Conservation (phyloP, 108 stramenopile species). For the Cyclotella kingstonii region DNA sequence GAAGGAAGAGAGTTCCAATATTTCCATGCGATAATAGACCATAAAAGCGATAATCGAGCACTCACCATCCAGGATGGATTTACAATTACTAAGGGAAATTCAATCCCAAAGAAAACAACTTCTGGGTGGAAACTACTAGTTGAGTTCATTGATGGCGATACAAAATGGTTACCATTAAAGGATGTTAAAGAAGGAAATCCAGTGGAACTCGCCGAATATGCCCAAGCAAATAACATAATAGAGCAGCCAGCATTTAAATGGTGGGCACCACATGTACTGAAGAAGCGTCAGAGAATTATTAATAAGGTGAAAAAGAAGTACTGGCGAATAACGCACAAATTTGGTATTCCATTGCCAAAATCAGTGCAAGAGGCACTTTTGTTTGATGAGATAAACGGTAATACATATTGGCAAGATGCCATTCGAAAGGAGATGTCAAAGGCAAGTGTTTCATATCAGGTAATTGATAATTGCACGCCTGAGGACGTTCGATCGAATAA, state of each 20-base stretch:
- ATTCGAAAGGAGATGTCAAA: too few relatives aligned
- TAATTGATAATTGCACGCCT: too few relatives aligned
- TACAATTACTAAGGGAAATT: not conserved
- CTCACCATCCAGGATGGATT: not conserved
- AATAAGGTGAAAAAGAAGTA: conserved; percentile 15
- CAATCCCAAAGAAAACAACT: conserved; percentile 1
- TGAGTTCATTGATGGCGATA: conserved; percentile 25
- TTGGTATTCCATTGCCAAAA: too few relatives aligned
- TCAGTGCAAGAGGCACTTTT: too few relatives aligned
- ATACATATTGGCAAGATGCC: too few relatives aligned
- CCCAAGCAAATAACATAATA: conserved; percentile 1
- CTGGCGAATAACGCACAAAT: too few relatives aligned
- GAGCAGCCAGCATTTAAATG: conserved; percentile 54
- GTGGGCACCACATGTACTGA: conserved; percentile 37
- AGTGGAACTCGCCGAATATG: conserved; percentile 35
- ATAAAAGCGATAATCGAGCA: conserved; percentile 17
- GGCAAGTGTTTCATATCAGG: too few relatives aligned
- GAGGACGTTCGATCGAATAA: not conserved
- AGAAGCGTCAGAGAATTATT: conserved; percentile 30
- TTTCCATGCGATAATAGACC: conserved; percentile 29
- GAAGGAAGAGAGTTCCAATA: conserved; percentile 19
- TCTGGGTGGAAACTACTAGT: conserved; percentile 26
- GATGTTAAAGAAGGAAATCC: conserved; percentile 31
- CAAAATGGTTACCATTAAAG: conserved; percentile 1
- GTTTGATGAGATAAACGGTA: too few relatives aligned